Evolutionary conservation across 2,329 filamentous ascomycete species (phyloP).

Genomic region (Lecanicillium sp.): DNA sequence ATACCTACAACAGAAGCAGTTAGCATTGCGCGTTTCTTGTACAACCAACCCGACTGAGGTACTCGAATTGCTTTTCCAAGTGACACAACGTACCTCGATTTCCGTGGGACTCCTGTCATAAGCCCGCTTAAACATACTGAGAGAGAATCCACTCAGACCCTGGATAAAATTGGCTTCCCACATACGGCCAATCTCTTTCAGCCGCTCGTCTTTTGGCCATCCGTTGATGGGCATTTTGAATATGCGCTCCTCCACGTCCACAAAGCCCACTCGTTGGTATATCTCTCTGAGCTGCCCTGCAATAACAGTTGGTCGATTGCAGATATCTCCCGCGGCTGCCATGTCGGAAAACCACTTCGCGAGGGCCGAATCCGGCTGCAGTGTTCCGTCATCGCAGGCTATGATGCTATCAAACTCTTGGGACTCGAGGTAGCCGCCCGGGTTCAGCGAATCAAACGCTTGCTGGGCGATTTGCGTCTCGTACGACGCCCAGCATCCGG

Average conservation of each 20-base stretch:
- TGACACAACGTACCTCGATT: constrained; percentile 34
- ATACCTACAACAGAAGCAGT: constrained; percentile 28
- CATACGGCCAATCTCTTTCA: constrained; percentile 34
- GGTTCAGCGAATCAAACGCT: constrained; percentile 38
- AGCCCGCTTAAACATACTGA: constrained; percentile 31
- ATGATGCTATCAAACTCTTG: constrained; percentile 35
- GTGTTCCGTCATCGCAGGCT: constrained; percentile 36
- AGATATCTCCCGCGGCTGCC: constrained; percentile 25
- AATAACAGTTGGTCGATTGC: constrained; percentile 28
- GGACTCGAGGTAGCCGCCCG: constrained; percentile 47
- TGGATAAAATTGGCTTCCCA: constrained; percentile 35
- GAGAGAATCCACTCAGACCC: constrained; percentile 36
- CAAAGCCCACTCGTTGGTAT: constrained; percentile 42
- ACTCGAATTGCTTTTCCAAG: not conserved
- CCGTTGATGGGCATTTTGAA: constrained; percentile 47
- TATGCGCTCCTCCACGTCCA: constrained; percentile 41
- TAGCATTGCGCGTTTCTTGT: constrained; percentile 5
- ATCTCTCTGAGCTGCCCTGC: constrained; percentile 25
- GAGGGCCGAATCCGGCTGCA: constrained; percentile 28
- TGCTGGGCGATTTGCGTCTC: constrained; percentile 41
- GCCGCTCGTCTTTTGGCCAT: constrained; percentile 39
- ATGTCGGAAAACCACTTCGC: constrained; percentile 32
- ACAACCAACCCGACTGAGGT: not conserved
- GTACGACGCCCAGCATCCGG: constrained; percentile 42
- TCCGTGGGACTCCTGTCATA: constrained; percentile 33